A percentile compares a stretch with the other conserved stretches of the same genome.
phyloP scores from a whole-genome alignment of 441 rosid genomes.

The Kokia cookei region DNA sequence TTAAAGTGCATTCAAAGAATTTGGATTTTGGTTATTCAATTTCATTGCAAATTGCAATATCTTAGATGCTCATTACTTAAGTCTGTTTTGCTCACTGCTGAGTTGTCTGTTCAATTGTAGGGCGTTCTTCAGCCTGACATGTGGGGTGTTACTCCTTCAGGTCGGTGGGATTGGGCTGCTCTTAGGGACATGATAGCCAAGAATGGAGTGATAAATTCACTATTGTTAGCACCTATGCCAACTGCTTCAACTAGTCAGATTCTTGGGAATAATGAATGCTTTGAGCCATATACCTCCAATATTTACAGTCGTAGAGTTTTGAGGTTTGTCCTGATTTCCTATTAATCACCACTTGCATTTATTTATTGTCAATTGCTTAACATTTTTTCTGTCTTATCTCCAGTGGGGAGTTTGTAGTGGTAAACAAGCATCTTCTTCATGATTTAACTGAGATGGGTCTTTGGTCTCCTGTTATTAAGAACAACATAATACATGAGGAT shows the following conservation, averaged over 20 bases:
- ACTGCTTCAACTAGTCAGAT: constrained; percentile 97
- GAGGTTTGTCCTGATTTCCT: constrained; percentile 40
- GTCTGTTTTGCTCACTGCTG: neutral
- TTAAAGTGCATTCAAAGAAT: neutral
- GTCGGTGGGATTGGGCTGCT: constrained; percentile 66
- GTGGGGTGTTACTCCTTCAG: constrained; percentile 77
- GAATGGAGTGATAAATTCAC: constrained; percentile 82
- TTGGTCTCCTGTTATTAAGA: constrained; percentile 72
- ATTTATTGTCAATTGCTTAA: neutral
- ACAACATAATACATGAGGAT: constrained; percentile 60
- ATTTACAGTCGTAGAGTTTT: constrained; percentile 86
- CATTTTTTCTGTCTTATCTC: constrained; percentile 3
- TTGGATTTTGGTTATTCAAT: neutral
- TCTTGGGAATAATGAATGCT: constrained; percentile 91
- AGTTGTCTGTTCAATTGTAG: constrained; percentile 22
- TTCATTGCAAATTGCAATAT: neutral
- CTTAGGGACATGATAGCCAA: constrained; percentile 52
- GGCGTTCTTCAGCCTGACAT: constrained; percentile 90
- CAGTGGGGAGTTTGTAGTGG: constrained; percentile 94
- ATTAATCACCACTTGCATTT: neutral
- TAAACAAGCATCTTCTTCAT: constrained; percentile 92
- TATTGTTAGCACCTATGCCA: constrained; percentile 89
- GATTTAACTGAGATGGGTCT: constrained; percentile 85
- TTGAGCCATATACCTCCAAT: constrained; percentile 89
- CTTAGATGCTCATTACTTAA: neutral